Conservation (phyloP, 73 alveolate genomes). For the Stentor roeselii region DNA sequence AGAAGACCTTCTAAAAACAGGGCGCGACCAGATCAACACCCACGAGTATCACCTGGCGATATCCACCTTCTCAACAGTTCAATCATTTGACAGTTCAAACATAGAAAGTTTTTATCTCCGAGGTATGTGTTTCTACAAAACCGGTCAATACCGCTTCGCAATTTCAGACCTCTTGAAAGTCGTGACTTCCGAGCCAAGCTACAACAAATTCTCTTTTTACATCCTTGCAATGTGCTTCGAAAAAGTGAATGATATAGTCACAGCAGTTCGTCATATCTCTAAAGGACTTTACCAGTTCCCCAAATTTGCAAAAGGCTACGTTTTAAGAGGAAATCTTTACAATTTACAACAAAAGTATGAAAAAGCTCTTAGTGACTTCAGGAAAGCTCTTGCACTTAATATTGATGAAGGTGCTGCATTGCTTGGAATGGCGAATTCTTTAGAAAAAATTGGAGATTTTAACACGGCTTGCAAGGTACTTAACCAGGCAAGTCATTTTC, state of each 20-base stretch:
- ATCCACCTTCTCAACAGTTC: background rate
- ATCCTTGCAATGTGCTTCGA: background rate
- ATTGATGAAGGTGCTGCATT: background rate
- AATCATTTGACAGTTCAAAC: background rate
- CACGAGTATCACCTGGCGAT: background rate
- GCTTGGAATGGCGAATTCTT: constrained; percentile 7
- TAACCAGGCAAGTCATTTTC: background rate
- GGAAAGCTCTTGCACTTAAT: background rate
- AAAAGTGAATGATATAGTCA: background rate
- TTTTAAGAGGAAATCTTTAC: constrained; percentile 4
- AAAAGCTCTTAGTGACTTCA: constrained; percentile 12
- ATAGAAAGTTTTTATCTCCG: background rate
- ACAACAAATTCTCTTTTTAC: background rate
- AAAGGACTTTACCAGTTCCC: constrained; percentile 8
- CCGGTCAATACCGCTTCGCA: background rate
- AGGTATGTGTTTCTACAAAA: background rate
- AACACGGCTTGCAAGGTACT: background rate
- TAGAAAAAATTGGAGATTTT: background rate
- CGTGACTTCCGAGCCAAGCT: background rate
- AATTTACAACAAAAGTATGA: background rate
- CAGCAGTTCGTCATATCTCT: background rate
- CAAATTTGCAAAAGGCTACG: constrained; percentile 7
- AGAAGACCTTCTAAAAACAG: background rate
- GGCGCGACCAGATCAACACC: background rate
- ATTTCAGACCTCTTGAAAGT: background rate